Evolutionary conservation across 2,329 filamentous ascomycete species (phyloP), one percentile per base, ranked within the genome.

Genomic region (Ascomycota sp.): DNA sequence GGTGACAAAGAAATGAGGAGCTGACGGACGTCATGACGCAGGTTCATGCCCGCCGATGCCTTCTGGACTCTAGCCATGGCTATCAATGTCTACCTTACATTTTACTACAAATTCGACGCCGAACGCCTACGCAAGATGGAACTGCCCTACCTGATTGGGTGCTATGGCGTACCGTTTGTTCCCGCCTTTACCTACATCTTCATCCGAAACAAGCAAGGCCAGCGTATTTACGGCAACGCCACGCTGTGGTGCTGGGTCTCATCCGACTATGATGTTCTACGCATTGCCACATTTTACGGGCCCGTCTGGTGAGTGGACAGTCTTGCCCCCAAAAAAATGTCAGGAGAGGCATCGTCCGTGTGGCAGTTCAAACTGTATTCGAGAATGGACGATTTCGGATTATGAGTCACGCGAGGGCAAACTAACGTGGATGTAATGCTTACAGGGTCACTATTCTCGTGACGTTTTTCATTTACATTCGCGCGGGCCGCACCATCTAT

Each of bases 61-160:
- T 61, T 76, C 31, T 84, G 75, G 78, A 78, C 76, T 1, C 61
- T 84, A 37, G 72, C 76, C 35, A 89, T 91, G 80, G 78, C 80
- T 1, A 63, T 74, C 42, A 91, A 89, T 47, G 80, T 89, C 34
- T 81, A 81, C 49, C 55, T 86, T 10, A 83, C 79, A 0, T 82
- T 89, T 46, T 83, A 82, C 51, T 63, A 61, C 44, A 77, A 76
- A 40, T 84, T 73, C 43, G 69, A 76, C 38, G 68, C 72, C 1
- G 53, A 61, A 4, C 63, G 66, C 34, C 56, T 89, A 10, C 69
- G 69, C 9, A 60, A 53, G 31, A 63, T 86, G 47, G 81, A 89
- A 47, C 66, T 73, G 31, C 72, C 65, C 37, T 89, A 89, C 41
- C 48, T 81, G 1, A 26, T 73, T 1, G 47, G 61, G 36, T 82